These are phyloP conservation scores for Malassezia vespertilionis DNA, from an alignment of 1,284 basidiomycete species.

Conservation along the genomic window DNA sequence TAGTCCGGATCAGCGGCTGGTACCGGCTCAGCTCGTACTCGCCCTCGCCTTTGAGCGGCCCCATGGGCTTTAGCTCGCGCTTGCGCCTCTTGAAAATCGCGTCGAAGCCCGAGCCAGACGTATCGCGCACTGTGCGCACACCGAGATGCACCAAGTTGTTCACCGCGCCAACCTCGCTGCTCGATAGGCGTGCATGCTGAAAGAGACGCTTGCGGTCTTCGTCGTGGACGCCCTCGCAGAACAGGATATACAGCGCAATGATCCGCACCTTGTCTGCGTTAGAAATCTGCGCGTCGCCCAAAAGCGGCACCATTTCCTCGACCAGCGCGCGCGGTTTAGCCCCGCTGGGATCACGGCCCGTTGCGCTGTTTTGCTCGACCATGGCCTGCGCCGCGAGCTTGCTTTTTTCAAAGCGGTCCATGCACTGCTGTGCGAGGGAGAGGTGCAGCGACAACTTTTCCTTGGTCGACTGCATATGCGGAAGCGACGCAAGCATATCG, in stretches of 20 bases:
- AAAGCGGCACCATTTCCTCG: slow-evolving; percentile 93
- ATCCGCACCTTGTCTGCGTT: slow-evolving; percentile 78
- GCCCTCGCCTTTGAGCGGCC: slow-evolving; percentile 49
- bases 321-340: slow-evolving; percentile 54
- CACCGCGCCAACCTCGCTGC: slow-evolving; percentile 86
- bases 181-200: slow-evolving; percentile 81
- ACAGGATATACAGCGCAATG: slow-evolving; percentile 88
- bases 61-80: slow-evolving; percentile 59
- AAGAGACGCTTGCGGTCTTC: slow-evolving; percentile 88
- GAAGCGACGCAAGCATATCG: slow-evolving; percentile 90
- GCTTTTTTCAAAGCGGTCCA: slow-evolving; percentile 79
- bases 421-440: slow-evolving; percentile 94
- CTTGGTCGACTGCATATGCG: slow-evolving; percentile 87
- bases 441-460: slow-evolving; percentile 95
- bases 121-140: slow-evolving; percentile 64
- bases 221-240: slow-evolving; percentile 91
- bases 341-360: slow-evolving; percentile 40
- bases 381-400: slow-evolving; percentile 74
- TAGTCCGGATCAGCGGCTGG: slow-evolving; percentile 70
- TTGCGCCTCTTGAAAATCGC: slow-evolving; percentile 52
- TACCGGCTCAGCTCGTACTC: slow-evolving; percentile 92
- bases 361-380: slow-evolving; percentile 65
- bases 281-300: slow-evolving; percentile 68
- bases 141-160: slow-evolving; percentile 78
- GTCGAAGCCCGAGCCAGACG: slow-evolving; percentile 21